phyloP scores from a whole-genome alignment of 2,329 filamentous ascomycete species.

The Meredithiella fracta region DNA sequence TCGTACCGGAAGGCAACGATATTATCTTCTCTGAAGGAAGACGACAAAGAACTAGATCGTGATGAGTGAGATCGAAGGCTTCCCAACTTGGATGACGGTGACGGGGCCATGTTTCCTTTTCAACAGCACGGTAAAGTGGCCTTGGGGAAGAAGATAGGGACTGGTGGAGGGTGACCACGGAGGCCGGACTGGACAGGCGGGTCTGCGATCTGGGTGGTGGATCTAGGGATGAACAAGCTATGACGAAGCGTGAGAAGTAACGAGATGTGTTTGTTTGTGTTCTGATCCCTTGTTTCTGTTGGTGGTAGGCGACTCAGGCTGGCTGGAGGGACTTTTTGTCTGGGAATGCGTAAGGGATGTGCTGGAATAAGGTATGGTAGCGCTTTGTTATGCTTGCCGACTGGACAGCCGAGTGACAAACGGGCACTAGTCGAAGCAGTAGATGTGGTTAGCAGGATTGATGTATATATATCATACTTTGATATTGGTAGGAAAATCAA shows the following conservation, averaged over 20 bases:
- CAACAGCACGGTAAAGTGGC: not conserved
- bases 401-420: not conserved
- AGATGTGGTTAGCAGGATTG: not conserved
- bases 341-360: conserved; percentile 1
- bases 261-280: not conserved
- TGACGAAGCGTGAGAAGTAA: not conserved
- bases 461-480: no score
- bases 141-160: not conserved
- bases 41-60: conserved; percentile 21
- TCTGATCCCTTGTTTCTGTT: not conserved
- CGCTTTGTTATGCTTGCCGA: not conserved
- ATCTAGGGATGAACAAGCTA: not conserved
- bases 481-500: not conserved
- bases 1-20: conserved; percentile 45
- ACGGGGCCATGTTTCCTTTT: conserved; percentile 3
- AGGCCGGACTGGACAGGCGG: not conserved
- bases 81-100: conserved; percentile 19
- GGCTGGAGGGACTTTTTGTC: not conserved
- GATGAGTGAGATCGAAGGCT: conserved; percentile 9
- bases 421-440: not conserved
- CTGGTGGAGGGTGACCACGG: not conserved
- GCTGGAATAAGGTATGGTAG: not conserved
- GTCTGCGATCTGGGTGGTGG: not conserved
- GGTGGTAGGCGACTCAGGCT: not conserved
- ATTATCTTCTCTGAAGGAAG: conserved; percentile 32